Evolutionary conservation across 2,329 filamentous ascomycete species (phyloP), one percentile per base, ranked within the genome.

Genomic region (Pseudomassariella vexata): DNA sequence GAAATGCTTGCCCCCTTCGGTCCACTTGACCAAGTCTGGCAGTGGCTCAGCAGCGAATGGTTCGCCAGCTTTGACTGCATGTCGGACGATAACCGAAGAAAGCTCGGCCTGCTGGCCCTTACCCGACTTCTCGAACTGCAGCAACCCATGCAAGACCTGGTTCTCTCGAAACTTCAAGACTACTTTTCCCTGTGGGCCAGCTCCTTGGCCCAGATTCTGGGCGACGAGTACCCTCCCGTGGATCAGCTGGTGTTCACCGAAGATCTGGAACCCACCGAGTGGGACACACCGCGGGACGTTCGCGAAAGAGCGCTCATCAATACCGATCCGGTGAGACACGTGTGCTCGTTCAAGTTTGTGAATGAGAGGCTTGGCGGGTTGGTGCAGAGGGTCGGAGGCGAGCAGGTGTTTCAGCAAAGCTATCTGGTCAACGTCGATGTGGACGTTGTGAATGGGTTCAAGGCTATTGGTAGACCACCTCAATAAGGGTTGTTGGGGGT

Each of bases 151-250:
- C 71, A 73, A 38, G 66, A 73, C 0, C 70, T 82, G 33, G 66
- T 76, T 3, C 58, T 87, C 5, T 50, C 56, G 2, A 70, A 68
- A 22, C 63, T 92, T 34, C 85, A 92, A 53, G 81, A 81, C 47
- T 78, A 85, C 47, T 77, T 92, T 47, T 68, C 70, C 2, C 71
- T 88, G 60, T 92, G 85, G 85, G 84, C 80, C 2, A 75, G 73
- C 41, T 71, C 85, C 2, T 63, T 89, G 19, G 60, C 61, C 2
- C 80, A 87, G 46, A 59, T 89, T 30, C 66, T 79, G 32, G 75
- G 75, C 16, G 64, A 67, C 24, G 65, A 67, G 17, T 65, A 70
- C 8, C 46, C 43, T 28, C 66, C 59, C 2, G 55, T 57, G 2
- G 76, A 79, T 49, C 64, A 59, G 32, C 58, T 76, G n/a, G 62